A percentile compares a stretch with the other conserved stretches of the same genome.
Conservation (phyloP, 148 eudicot species). For the Chenopodium album region DNA sequence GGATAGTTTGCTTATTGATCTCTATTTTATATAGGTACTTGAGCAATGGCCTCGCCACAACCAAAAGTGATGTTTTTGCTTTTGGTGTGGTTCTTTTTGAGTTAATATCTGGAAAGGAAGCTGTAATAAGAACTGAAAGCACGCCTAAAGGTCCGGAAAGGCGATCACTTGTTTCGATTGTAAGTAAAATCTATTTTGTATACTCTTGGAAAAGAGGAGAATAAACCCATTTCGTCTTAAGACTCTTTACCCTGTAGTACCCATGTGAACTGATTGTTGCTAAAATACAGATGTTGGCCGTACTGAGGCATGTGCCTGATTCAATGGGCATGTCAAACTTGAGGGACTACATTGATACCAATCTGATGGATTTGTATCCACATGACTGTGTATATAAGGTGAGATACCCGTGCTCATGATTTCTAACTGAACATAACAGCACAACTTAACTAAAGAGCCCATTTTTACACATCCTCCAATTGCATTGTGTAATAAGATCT, state of each 20-base stretch:
- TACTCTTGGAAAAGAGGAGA: neutral
- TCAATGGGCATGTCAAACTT: conserved; percentile 75
- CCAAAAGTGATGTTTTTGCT: conserved; percentile 90
- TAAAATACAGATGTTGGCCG: conserved; percentile 78
- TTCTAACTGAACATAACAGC: neutral
- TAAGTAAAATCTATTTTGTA: conserved; percentile 37
- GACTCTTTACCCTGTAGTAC: neutral
- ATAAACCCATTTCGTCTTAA: neutral
- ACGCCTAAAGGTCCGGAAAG: conserved; percentile 64
- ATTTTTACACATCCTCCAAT: neutral
- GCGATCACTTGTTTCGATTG: conserved; percentile 86
- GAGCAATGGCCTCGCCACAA: conserved; percentile 87
- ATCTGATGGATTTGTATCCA: conserved; percentile 85
- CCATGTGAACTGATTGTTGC: neutral
- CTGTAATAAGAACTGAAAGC: conserved; percentile 68
- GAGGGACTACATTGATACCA: conserved; percentile 72
- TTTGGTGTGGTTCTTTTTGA: conserved; percentile 94
- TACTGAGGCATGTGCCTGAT: conserved; percentile 75
- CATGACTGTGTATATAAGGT: conserved; percentile 96
- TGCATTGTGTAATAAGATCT: neutral
- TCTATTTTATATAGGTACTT: conserved; percentile 56
- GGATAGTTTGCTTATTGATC: conserved; percentile 7
- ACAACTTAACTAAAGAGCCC: neutral
- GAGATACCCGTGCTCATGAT: conserved; percentile 4
- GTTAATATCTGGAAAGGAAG: conserved; percentile 86